phyloP scores from a whole-genome alignment of 2,329 filamentous ascomycete species.

The Alternaria sp. region DNA sequence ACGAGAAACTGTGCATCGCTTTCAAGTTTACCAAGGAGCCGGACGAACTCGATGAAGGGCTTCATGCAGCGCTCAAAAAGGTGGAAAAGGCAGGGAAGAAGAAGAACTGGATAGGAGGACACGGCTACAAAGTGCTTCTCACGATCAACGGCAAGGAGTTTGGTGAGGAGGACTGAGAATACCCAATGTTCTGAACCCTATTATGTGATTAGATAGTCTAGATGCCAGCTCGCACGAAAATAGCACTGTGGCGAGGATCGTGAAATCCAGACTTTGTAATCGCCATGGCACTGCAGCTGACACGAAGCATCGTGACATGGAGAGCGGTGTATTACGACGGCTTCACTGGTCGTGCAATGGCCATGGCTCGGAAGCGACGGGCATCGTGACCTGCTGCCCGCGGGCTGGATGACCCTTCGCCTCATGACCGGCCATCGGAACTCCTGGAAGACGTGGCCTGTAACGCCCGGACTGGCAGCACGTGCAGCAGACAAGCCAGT shows the following conservation, averaged over 20 bases:
- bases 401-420: constrained; percentile 12
- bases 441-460: not conserved
- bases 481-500: constrained; percentile 36
- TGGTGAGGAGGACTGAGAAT: constrained; percentile 14
- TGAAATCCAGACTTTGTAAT: constrained; percentile 16
- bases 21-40: constrained; percentile 32
- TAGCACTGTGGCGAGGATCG: constrained; percentile 24
- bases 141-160: constrained; percentile 36
- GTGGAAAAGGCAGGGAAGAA: constrained; percentile 49
- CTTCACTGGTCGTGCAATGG: constrained; percentile 3
- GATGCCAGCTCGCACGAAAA: not conserved
- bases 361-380: constrained; percentile 20
- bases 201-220: not conserved
- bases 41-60: constrained; percentile 42
- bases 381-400: constrained; percentile 15
- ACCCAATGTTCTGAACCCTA: not conserved
- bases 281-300: constrained; percentile 2
- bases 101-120: constrained; percentile 46
- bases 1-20: constrained; percentile 38
- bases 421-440: not conserved
- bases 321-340: constrained; percentile 33
- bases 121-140: constrained; percentile 38
- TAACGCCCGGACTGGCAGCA: constrained; percentile 13
- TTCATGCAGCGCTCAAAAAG: constrained; percentile 37
- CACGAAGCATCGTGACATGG: constrained; percentile 31